Percentiles rank a stretch among this genome's conserved stretches.
Conservation (phyloP, 768 basidiomycete genomes). For the Collybia nuda region DNA sequence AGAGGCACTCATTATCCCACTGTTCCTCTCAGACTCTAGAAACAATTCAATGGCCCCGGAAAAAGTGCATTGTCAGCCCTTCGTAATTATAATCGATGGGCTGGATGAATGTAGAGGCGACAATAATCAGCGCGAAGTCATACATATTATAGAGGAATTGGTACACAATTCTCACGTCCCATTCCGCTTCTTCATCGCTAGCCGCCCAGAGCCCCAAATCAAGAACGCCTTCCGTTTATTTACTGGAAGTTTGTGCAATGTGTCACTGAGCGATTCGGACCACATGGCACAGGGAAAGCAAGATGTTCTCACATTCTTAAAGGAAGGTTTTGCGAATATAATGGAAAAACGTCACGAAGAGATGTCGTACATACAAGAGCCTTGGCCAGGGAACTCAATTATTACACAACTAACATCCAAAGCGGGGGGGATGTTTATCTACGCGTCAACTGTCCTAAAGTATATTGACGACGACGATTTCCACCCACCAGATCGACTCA, state of each 20-base stretch:
- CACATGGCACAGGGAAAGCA: not conserved
- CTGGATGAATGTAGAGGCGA: not conserved
- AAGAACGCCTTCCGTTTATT: not conserved
- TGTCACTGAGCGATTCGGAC: not conserved
- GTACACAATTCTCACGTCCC: not conserved
- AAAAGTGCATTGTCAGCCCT: not conserved
- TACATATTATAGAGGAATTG: not conserved
- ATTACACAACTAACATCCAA: not conserved
- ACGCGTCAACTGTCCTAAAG: not conserved
- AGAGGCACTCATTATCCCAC: not conserved
- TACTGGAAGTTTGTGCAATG: not conserved
- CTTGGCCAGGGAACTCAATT: not conserved
- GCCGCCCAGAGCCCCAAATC: not conserved
- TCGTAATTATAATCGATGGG: not conserved
- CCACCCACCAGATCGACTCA: not conserved
- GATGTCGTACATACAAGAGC: not conserved
- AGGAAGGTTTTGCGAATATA: not conserved
- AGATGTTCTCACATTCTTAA: not conserved
- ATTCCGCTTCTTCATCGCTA: not conserved
- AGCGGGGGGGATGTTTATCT: not conserved
- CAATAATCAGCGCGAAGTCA: not conserved
- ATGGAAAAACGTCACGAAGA: not conserved
- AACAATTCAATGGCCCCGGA: too few relatives aligned
- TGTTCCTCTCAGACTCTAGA: not conserved
- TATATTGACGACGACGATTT: not conserved